phyloP scores from a whole-genome alignment of 768 basidiomycete species.

The Amylocystis lapponica region DNA sequence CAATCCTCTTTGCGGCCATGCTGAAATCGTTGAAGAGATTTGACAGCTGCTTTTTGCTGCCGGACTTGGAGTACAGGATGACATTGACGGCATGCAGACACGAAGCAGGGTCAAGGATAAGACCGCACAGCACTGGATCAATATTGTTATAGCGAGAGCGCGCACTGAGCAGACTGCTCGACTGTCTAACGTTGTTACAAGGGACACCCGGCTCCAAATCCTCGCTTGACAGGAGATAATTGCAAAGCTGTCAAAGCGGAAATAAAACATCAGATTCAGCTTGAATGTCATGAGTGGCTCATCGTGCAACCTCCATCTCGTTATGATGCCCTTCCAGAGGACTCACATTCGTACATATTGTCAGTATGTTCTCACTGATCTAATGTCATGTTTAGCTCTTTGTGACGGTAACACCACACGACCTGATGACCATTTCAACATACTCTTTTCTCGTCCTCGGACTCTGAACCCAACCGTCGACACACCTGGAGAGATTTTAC shows the following conservation, averaged over 20 bases:
- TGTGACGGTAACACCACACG: background rate
- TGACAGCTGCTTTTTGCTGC: constrained; percentile 27
- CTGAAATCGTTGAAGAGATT: constrained; percentile 17
- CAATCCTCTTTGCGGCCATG: too few relatives aligned
- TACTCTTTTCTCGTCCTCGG: constrained; percentile 7
- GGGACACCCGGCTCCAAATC: constrained; percentile 1
- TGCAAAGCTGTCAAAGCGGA: constrained; percentile 8
- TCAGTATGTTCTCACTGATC: background rate
- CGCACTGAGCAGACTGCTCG: background rate
- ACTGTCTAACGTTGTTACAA: background rate
- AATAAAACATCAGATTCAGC: constrained; percentile 12
- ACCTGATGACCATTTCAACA: constrained; percentile 7
- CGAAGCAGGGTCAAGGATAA: constrained; percentile 34
- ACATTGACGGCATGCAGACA: constrained; percentile 25
- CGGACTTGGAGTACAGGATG: constrained; percentile 26
- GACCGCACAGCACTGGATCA: constrained; percentile 34
- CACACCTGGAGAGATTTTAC: constrained; percentile 36
- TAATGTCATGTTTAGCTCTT: background rate
- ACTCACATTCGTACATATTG: constrained; percentile 6
- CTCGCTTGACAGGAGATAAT: background rate
- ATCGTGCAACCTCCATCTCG: background rate
- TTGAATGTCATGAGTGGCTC: constrained; percentile 4
- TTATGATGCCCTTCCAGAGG: constrained; percentile 1
- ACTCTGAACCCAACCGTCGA: constrained; percentile 18
- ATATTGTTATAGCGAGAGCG: constrained; percentile 18